phyloP scores from a whole-genome alignment of 2,329 filamentous ascomycete species.

The Fusarium musae region DNA sequence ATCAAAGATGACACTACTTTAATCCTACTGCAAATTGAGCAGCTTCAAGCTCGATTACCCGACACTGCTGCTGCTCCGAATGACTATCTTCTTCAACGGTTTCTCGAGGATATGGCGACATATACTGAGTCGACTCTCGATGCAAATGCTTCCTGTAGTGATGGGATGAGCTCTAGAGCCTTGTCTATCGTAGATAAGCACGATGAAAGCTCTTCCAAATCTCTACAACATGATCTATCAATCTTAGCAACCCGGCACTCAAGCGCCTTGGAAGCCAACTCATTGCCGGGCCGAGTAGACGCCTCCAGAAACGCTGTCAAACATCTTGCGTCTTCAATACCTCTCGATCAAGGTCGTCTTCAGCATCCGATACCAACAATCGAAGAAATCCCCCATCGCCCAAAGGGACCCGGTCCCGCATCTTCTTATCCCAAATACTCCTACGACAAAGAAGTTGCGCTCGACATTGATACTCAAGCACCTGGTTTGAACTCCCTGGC shows the following conservation, averaged over 20 bases:
- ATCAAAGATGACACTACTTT: slow-evolving; percentile 11
- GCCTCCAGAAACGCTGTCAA: no score
- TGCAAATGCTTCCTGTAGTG: background rate
- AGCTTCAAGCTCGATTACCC: slow-evolving; percentile 5
- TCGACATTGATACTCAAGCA: background rate
- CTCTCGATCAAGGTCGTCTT: background rate
- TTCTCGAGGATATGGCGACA: slow-evolving; percentile 17
- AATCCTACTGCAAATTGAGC: slow-evolving; percentile 10
- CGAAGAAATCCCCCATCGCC: background rate
- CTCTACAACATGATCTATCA: fast-evolving
- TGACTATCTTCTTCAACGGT: slow-evolving; percentile 7
- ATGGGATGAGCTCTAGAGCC: background rate
- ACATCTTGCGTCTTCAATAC: fast-evolving
- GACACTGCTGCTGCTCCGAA: background rate
- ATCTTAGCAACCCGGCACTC: fast-evolving
- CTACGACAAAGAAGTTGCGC: background rate
- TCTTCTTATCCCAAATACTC: background rate
- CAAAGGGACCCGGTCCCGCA: no score
- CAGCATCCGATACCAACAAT: fast-evolving
- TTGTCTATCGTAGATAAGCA: background rate
- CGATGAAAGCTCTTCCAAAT: fast-evolving
- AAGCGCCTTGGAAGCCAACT: fast-evolving
- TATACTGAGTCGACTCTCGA: slow-evolving; percentile 9
- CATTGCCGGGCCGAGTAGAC: fast-evolving
- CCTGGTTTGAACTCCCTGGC: background rate